These are phyloP conservation scores for Moringa oleifera DNA, from an alignment of 345 rosid species.

Conservation along the genomic window DNA sequence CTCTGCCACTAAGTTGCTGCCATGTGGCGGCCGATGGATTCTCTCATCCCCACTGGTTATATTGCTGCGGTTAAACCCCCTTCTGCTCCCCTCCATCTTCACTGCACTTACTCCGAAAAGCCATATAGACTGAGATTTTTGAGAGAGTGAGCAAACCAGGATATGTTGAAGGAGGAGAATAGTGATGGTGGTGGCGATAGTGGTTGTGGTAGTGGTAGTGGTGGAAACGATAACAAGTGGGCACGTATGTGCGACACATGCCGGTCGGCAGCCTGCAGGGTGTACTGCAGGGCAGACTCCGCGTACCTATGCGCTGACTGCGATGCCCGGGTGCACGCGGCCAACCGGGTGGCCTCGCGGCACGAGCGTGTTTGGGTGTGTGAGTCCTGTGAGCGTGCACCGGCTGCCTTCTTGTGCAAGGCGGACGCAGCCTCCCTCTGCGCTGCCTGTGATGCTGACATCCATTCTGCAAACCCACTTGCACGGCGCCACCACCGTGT, in stretches of 20 bases:
- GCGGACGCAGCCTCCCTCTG: constrained; percentile 94
- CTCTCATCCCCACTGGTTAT: constrained; percentile 25
- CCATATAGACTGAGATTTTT: constrained; percentile 11
- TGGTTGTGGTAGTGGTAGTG: constrained; percentile 17
- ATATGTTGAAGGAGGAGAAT: constrained; percentile 64
- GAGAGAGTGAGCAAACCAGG: neutral
- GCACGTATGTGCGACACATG: constrained; percentile 74
- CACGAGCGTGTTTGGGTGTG: constrained; percentile 89
- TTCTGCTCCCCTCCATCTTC: constrained; percentile 14
- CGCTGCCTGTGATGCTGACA: constrained; percentile 63
- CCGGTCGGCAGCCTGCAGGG: constrained; percentile 60
- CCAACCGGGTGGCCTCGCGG: constrained; percentile 78
- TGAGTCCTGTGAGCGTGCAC: constrained; percentile 73
- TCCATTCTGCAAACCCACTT: constrained; percentile 90
- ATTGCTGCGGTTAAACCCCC: constrained; percentile 21
- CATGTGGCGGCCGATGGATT: constrained; percentile 42
- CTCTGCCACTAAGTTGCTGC: constrained; percentile 31
- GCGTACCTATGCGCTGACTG: constrained; percentile 69
- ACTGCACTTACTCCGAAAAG: constrained; percentile 9
- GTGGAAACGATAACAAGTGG: constrained; percentile 34
- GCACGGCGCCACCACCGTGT: constrained; percentile 90
- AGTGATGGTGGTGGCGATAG: constrained; percentile 22
- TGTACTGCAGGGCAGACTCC: constrained; percentile 78
- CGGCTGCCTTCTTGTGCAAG: constrained; percentile 85
- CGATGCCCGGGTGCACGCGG: constrained; percentile 66